Evolutionary conservation across 352 stramenopile genomes (phyloP).

Genomic region (Saprolegnia parasitica): DNA sequence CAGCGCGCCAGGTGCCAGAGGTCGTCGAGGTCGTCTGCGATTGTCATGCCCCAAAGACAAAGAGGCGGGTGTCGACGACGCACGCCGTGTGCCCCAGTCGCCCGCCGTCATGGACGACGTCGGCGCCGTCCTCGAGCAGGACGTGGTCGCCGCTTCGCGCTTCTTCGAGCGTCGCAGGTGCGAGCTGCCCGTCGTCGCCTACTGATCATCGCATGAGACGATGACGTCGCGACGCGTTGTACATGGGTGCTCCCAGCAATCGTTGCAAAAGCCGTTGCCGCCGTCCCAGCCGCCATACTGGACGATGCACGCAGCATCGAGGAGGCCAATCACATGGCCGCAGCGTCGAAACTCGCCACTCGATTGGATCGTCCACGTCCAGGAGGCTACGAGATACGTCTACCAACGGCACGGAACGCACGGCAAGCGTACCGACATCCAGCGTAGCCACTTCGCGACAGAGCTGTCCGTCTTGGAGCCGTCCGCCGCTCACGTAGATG

Average conservation of each 20-base stretch:
- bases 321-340: slow-evolving; percentile 4
- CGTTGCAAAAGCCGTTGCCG: slow-evolving; percentile 20
- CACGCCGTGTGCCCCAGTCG: slow-evolving; percentile 22
- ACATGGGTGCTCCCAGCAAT: slow-evolving; percentile 12
- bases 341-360: slow-evolving; percentile 2
- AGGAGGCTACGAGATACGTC: slow-evolving; percentile 14
- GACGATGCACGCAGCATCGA: not conserved
- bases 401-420: not conserved
- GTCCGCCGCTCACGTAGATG: slow-evolving; percentile 21
- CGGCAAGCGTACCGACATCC: not conserved
- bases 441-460: not conserved
- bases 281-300: slow-evolving; percentile 28
- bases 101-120: not conserved
- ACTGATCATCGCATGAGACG: not conserved
- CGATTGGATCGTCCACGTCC: slow-evolving; percentile 9
- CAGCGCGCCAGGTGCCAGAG: not conserved
- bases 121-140: not conserved
- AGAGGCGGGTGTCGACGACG: slow-evolving; percentile 13
- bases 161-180: not conserved
- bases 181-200: not conserved
- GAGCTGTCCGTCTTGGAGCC: slow-evolving; percentile 5
- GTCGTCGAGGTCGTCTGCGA: slow-evolving; percentile 18
- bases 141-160: not conserved
- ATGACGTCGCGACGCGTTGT: not conserved
- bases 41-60: slow-evolving; percentile 29